phyloP scores from a whole-genome alignment of 805 yeast species.

The Wickerhamiella cacticola region DNA sequence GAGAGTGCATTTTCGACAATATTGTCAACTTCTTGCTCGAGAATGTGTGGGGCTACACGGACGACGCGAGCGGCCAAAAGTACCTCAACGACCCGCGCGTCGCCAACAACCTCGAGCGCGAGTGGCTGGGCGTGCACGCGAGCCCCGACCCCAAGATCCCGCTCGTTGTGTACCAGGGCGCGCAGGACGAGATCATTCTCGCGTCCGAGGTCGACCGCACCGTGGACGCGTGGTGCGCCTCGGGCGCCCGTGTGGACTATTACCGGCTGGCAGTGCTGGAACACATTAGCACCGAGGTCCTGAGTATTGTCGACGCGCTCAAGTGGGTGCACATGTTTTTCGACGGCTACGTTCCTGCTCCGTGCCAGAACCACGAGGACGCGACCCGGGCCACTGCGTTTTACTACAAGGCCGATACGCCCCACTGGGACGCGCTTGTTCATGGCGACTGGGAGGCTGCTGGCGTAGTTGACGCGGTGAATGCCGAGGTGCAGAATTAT shows the following conservation, averaged over 20 bases:
- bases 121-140: slow-evolving; percentile 12
- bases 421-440: neutral
- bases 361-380: neutral
- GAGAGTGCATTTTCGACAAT: slow-evolving; percentile 17
- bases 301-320: neutral
- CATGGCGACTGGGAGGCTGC: slow-evolving; percentile 6
- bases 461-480: neutral
- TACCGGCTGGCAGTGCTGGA: slow-evolving; percentile 4
- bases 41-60: slow-evolving; percentile 19
- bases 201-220: slow-evolving; percentile 16
- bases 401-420: neutral
- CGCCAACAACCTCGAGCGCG: slow-evolving; percentile 8
- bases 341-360: slow-evolving; percentile 2
- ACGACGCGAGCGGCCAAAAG: slow-evolving; percentile 14
- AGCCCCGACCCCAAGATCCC: slow-evolving; percentile 15
- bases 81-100: neutral
- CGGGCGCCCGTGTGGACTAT: slow-evolving; percentile 21
- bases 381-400: slow-evolving; percentile 1
- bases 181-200: slow-evolving; percentile 21
- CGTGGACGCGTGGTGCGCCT: slow-evolving; percentile 20
- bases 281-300: neutral
- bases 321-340: neutral
- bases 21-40: slow-evolving; percentile 14
- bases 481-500: neutral
- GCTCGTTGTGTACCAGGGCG: slow-evolving; percentile 24